Conservation (phyloP, 495 filamentous ascomycete species). For the Sphaerosporella brunnea region DNA sequence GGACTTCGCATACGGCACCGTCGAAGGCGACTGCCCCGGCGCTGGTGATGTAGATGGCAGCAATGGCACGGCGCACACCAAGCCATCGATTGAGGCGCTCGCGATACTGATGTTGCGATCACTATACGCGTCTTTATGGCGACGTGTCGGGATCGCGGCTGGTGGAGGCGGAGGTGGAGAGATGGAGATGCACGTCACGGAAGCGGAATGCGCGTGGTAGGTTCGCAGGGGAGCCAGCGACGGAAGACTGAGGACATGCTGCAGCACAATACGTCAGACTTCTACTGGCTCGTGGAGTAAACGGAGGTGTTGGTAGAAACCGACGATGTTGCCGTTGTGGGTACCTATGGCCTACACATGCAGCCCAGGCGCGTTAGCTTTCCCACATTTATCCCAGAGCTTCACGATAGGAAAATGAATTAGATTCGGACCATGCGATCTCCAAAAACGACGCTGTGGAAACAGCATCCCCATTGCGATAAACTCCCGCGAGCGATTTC, state of each 20-base stretch:
- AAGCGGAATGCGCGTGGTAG: conserved; percentile 84
- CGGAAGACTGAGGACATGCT: conserved; percentile 78
- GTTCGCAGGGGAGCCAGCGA: conserved; percentile 58
- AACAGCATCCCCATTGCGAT: conserved; percentile 86
- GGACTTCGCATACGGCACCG: conserved; percentile 31
- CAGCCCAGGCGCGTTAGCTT: conserved; percentile 9
- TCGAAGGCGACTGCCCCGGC: conserved; percentile 15
- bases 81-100: conserved; percentile 86
- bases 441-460: conserved; percentile 76
- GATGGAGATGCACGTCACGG: conserved; percentile 71
- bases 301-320: conserved; percentile 24
- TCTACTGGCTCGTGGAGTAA: not conserved
- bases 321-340: conserved; percentile 91
- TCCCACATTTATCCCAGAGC: not conserved
- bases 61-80: conserved; percentile 74
- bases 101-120: conserved; percentile 48
- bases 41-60: conserved; percentile 39
- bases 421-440: conserved; percentile 61
- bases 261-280: not conserved
- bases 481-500: conserved; percentile 56
- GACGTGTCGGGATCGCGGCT: conserved; percentile 39
- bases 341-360: conserved; percentile 63
- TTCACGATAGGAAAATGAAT: not conserved
- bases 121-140: conserved; percentile 31
- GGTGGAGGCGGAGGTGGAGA: conserved; percentile 70